Evolutionary conservation across 495 filamentous ascomycete genomes (phyloP).

Genomic region (Talaromyces trachyspermus): DNA sequence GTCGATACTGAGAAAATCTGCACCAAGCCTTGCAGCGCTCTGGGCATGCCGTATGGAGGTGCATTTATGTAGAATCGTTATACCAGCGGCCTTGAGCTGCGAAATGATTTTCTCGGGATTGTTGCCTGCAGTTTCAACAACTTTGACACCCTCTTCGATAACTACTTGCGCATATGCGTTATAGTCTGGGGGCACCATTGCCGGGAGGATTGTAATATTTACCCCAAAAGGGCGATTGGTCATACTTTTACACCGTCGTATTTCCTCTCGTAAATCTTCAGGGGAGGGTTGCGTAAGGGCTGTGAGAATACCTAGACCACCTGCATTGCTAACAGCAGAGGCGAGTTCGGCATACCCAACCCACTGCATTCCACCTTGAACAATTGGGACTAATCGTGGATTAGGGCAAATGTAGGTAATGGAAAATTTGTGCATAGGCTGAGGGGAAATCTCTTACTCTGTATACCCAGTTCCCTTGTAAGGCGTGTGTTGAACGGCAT

Average conservation of each 20-base stretch:
- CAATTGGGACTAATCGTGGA: constrained; percentile 93
- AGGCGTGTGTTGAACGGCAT: too few relatives aligned
- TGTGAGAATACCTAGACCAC: constrained; percentile 85
- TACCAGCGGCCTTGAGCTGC: constrained; percentile 72
- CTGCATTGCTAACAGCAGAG: constrained; percentile 88
- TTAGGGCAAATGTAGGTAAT: too few relatives aligned
- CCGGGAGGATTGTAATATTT: constrained; percentile 90
- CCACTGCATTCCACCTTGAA: constrained; percentile 97
- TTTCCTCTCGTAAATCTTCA: constrained; percentile 88
- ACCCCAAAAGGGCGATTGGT: constrained; percentile 88
- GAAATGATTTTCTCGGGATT: constrained; percentile 83
- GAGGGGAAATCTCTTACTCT: too few relatives aligned
- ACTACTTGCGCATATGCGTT: constrained; percentile 83
- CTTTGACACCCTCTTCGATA: constrained; percentile 84
- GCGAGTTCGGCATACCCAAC: constrained; percentile 85
- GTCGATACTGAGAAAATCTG: constrained; percentile 93
- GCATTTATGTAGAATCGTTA: constrained; percentile 89
- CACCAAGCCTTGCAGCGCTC: constrained; percentile 85
- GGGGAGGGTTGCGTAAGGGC: constrained; percentile 92
- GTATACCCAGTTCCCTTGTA: too few relatives aligned
- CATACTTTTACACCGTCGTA: constrained; percentile 75
- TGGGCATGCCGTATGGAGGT: constrained; percentile 91
- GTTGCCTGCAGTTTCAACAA: constrained; percentile 97
- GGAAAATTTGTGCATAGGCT: too few relatives aligned
- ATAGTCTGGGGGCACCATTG: constrained; percentile 84